Evolutionary conservation across 2,329 filamentous ascomycete genomes (phyloP), one percentile per base, ranked within the genome.

Genomic region (Pseudopithomyces maydicus): DNA sequence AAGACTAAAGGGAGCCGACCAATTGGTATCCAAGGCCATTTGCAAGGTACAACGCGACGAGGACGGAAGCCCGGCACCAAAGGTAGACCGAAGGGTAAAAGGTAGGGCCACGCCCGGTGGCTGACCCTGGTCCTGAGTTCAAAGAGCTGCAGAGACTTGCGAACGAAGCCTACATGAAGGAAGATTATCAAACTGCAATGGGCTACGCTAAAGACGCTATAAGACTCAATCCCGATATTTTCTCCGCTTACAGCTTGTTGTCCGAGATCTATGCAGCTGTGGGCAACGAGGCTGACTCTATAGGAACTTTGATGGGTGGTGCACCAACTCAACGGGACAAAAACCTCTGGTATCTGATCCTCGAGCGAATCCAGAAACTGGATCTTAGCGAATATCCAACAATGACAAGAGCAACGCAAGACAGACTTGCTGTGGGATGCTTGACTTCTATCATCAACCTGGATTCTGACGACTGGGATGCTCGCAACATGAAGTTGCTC

Each of bases 41-140:
- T 60, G 39, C 54, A 52, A 11, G 58, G 59, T 29, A 32, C 49
- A 14, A 57, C 69, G n/a, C 65, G 57, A n/a, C 64, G 66, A 35
- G 63, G 61, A 42, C 64, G 59, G 29, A 69, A 68, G 59, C 52
- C 57, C 17, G 66, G 62, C 41, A 67, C 64, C 12, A 61, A 64
- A 47, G 69, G 70, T 46, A 63, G 69, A 45, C 66, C 66, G 14
- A 71, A 67, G 53, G 71, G 72, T 29, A 29, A 29, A 68, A 64
- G 33, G 70, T 73, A 64, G 78, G 79, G 15, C 78, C 78, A 46
- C 75, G 77, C 26, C 86, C 87, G 70, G 83, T 86, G 22, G 87
- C 85, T 8, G 88, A 90, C 70, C 88, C 88, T 15, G 85, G 88
- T 43, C 86, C 83, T 39, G 88, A 92, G 64, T 90, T 92, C 72